Base-by-base conservation (phyloP, 345 rosid species). In the Rhodamnia rubescens region DNA sequence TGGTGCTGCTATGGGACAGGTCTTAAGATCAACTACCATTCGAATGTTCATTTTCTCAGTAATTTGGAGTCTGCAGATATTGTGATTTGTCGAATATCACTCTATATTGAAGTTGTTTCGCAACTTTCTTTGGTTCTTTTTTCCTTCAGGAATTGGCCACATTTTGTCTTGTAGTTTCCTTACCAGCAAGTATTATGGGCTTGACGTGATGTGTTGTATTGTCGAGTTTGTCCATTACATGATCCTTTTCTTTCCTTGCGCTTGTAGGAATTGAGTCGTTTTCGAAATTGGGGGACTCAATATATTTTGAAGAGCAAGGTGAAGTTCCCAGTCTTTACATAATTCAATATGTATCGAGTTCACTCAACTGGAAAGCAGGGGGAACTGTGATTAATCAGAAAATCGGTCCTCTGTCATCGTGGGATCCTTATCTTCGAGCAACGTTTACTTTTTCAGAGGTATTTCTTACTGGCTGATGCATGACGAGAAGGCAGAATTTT, bases 1-100 rank as follows among this genome's bases (percentile, higher is more conserved):
- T 97, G 99, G 99, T 97, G 99, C 92, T 97, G 98, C 88, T 97
- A 97, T 90, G 98, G 98, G 85, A 96, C 98, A 90, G 99, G 99
- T 95, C 52, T 81, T 81, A 4, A 13, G 85, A 57, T 78, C 56
- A 56, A 42, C 53, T 56, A 78, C 53, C 86, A 80, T 1, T 75
- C 47, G 36, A 47, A 49, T 29, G 83, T 61, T 50, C 9, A 44
- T 64, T 16, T 64, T 1, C 1, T 64, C 42, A 64, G 75, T 64
- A 64, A 64, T 18, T 15, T 29, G 75, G 22, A 29, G 36, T 53
- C 42, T 83, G 6, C 1, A 10, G n/a, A 54, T 36, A 9, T 53
- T 29, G 11, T 54, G 14, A 32, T 83, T 9, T 83, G 51, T 40
- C 6, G 22, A 29, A 29, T 52, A 83, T 52, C 50, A 51, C 26